Evolutionary conservation across 192 early-diverging fungal species (phyloP).

Genomic region (Backusella westeae): DNA sequence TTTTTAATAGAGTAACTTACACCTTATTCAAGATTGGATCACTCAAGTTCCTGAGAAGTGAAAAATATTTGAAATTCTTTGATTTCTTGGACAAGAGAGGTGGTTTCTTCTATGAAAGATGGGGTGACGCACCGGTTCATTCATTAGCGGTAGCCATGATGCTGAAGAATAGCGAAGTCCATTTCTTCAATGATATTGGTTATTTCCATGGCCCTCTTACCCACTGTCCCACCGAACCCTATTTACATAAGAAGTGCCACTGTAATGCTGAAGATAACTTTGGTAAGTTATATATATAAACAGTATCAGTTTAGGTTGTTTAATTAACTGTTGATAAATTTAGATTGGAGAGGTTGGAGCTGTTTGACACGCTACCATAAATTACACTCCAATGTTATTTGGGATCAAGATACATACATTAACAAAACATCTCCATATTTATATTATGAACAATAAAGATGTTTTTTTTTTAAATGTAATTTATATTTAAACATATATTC

Average conservation of each 20-base stretch:
- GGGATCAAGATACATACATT: conserved; percentile 2
- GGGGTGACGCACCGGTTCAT: conserved; percentile 37
- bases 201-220: conserved; percentile 27
- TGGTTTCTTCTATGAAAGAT: conserved; percentile 80
- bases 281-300: conserved; percentile 17
- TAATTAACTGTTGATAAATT: neutral
- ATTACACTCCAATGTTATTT: conserved; percentile 5
- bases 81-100: conserved; percentile 54
- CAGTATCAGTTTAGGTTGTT: neutral
- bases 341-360: conserved; percentile 24
- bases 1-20: conserved; percentile 39
- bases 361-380: conserved; percentile 9
- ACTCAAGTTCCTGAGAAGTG: conserved; percentile 52
- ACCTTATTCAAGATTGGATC: conserved; percentile 48
- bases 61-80: conserved; percentile 57
- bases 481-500: neutral
- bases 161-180: conserved; percentile 20
- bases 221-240: conserved; percentile 26
- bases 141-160: conserved; percentile 32
- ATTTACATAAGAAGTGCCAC: conserved; percentile 15
- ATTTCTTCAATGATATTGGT: conserved; percentile 39
- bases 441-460: neutral
- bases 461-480: neutral
- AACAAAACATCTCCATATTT: conserved; percentile 9
- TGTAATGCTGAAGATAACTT: conserved; percentile 26